These are phyloP conservation scores for Azolla pinnata DNA, from an alignment of 75 land plant genomes.

Conservation along the genomic window DNA sequence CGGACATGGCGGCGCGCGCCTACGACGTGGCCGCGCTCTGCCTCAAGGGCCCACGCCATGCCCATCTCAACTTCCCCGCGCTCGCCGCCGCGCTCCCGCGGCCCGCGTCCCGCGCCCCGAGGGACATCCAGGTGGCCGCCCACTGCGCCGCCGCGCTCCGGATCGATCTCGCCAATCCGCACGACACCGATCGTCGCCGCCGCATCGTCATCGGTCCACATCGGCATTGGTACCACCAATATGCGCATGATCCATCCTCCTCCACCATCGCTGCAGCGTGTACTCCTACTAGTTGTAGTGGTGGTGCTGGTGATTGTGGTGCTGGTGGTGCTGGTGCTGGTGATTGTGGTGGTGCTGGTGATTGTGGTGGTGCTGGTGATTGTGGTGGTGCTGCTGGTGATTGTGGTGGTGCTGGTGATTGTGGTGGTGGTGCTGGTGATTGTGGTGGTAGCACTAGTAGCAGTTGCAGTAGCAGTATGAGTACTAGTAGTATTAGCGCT, in stretches of 20 bases:
- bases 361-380: no score
- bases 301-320: no score
- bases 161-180: no score
- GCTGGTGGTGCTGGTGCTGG: no score
- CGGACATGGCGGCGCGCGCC: constrained; percentile 19
- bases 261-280: no score
- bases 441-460: background rate
- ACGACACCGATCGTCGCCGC: no score
- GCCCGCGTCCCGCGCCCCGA: constrained; percentile 1
- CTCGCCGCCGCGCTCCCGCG: background rate
- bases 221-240: no score
- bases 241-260: no score
- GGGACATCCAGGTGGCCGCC: background rate
- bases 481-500: background rate
- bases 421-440: background rate
- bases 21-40: constrained; percentile 16
- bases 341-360: no score
- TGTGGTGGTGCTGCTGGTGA: no score
- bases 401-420: background rate
- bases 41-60: constrained; percentile 3
- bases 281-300: no score
- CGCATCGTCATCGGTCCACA: no score
- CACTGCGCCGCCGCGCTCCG: background rate
- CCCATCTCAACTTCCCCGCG: constrained; percentile 18
- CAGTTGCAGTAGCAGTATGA: background rate